Percentiles rank a stretch among this genome's conserved stretches.
phyloP scores from a whole-genome alignment of 352 stramenopile genomes.

The Aphanomyces cochlioides region DNA sequence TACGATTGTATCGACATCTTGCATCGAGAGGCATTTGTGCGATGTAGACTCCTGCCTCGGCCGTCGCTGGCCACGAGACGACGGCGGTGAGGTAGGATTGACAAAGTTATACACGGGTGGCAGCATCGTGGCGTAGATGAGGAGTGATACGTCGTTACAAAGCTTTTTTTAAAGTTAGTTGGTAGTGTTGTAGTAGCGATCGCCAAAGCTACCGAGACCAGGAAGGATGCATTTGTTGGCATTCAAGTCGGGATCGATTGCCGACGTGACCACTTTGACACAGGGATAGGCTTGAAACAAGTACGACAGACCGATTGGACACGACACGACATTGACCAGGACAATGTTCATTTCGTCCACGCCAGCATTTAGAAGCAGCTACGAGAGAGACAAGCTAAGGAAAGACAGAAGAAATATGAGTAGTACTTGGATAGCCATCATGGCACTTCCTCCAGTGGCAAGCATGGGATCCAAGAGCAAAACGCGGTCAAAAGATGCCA shows the following conservation, averaged over 20 bases:
- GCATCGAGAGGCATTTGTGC: not conserved
- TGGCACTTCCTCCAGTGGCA: slow-evolving; percentile 85
- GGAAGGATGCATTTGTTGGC: slow-evolving; percentile 95
- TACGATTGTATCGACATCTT: slow-evolving; percentile 18
- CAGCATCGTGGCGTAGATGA: not conserved
- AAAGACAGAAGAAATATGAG: not conserved
- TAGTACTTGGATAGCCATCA: slow-evolving; percentile 84
- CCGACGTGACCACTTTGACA: slow-evolving; percentile 75
- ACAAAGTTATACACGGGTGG: slow-evolving; percentile 26
- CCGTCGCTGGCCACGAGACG: too few relatives aligned
- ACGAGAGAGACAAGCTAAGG: slow-evolving; percentile 4
- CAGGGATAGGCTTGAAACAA: slow-evolving; percentile 75
- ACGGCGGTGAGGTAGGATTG: not conserved
- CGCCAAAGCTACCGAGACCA: slow-evolving; percentile 94
- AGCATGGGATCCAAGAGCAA: slow-evolving; percentile 97
- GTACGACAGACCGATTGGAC: slow-evolving; percentile 82
- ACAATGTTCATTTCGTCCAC: slow-evolving; percentile 88
- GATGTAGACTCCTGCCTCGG: not conserved
- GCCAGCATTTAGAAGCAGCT: slow-evolving; percentile 77
- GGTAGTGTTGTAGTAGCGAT: slow-evolving; percentile 76
- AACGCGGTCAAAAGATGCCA: slow-evolving; percentile 77
- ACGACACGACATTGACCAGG: slow-evolving; percentile 95
- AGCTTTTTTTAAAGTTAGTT: slow-evolving; percentile 14
- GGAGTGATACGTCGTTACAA: not conserved
- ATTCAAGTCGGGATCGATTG: slow-evolving; percentile 86